Conservation (phyloP, 257 asterid species). For the Henckelia pumila region DNA sequence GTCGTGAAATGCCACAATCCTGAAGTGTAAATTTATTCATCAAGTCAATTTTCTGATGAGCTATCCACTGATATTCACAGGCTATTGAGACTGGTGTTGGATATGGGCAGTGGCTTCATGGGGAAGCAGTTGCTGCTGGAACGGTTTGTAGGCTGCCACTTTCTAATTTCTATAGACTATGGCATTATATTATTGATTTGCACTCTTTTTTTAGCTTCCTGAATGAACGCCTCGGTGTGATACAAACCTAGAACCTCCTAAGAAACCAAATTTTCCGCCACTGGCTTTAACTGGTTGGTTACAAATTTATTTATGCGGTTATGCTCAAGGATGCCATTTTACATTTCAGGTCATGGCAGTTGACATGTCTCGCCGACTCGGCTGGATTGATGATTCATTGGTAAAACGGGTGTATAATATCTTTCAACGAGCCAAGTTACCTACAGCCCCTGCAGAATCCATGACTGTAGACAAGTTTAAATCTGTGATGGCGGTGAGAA, state of each 20-base stretch:
- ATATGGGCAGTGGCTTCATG: constrained; percentile 96
- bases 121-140: constrained; percentile 99
- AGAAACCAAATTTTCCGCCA: neutral
- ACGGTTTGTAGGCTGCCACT: constrained; percentile 46
- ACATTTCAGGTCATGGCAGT: constrained; percentile 87
- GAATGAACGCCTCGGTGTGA: neutral
- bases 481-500: constrained; percentile 95
- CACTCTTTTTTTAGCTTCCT: neutral
- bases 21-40: neutral
- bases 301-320: neutral
- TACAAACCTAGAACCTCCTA: neutral
- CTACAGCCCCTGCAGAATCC: constrained; percentile 75
- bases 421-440: constrained; percentile 69
- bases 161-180: constrained; percentile 9
- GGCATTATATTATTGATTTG: neutral
- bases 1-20: neutral
- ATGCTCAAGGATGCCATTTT: constrained; percentile 13
- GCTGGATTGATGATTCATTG: constrained; percentile 87
- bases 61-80: constrained; percentile 41
- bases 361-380: constrained; percentile 89
- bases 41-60: constrained; percentile 14
- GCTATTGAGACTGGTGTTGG: constrained; percentile 93
- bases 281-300: neutral
- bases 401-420: constrained; percentile 69
- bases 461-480: constrained; percentile 86